Percentiles rank a stretch among this genome's conserved stretches.
Conservation (phyloP, 805 yeast species). For the Kazachstania bromeliacearum region DNA sequence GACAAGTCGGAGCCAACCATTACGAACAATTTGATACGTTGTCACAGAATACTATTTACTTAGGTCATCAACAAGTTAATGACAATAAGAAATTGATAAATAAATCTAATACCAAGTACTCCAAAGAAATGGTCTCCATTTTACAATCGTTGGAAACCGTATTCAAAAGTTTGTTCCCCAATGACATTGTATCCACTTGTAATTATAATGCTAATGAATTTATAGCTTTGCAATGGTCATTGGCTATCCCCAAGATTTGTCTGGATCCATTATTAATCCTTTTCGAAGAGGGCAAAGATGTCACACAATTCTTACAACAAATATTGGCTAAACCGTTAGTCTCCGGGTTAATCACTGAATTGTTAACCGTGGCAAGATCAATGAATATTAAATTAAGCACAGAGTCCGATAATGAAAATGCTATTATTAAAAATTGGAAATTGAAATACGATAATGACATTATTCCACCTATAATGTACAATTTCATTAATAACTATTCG, state of each 20-base stretch:
- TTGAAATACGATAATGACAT: constrained; percentile 32
- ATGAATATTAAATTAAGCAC: constrained; percentile 66
- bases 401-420: constrained; percentile 48
- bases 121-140: constrained; percentile 9
- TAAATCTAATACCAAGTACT: constrained; percentile 6
- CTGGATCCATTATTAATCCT: constrained; percentile 65
- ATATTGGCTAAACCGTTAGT: constrained; percentile 75
- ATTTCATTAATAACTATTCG: constrained; percentile 41
- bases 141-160: constrained; percentile 13
- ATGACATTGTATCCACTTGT: constrained; percentile 32
- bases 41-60: constrained; percentile 17
- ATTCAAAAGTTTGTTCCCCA: constrained; percentile 15
- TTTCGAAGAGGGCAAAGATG: constrained; percentile 55
- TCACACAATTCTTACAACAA: constrained; percentile 45
- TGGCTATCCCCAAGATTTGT: constrained; percentile 68
- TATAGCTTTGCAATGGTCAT: constrained; percentile 69
- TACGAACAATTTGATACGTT: constrained; percentile 27
- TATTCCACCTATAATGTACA: constrained; percentile 43
- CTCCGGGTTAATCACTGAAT: constrained; percentile 65
- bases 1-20: constrained; percentile 27
- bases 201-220: constrained; percentile 34
- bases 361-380: constrained; percentile 57
- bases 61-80: constrained; percentile 6
- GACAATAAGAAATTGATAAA: not conserved
- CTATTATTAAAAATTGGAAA: constrained; percentile 44